Conservation (phyloP, 345 rosid genomes). For the Boechera stricta region DNA sequence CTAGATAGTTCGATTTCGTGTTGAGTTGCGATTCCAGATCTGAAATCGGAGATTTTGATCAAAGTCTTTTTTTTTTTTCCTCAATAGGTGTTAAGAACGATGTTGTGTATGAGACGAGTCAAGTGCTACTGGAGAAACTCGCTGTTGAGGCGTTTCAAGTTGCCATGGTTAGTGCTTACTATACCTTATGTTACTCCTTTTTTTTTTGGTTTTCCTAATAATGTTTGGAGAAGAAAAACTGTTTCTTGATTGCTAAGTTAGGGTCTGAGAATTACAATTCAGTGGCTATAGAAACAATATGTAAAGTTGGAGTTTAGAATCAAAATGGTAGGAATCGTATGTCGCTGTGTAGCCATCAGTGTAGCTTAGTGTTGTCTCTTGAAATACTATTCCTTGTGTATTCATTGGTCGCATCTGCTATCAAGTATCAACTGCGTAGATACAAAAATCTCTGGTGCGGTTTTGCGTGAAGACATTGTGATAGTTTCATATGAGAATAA, state of each 20-base stretch:
- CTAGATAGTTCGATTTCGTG: not conserved
- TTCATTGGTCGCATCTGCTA: not conserved
- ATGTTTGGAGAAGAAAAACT: not conserved
- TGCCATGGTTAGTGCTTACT: constrained; percentile 62
- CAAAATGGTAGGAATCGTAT: not conserved
- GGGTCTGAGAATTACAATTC: constrained; percentile 3
- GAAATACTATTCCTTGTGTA: not conserved
- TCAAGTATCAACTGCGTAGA: not conserved
- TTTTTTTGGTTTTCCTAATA: not conserved
- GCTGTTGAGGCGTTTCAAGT: constrained; percentile 79
- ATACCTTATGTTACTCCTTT: not conserved
- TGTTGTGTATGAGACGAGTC: constrained; percentile 64
- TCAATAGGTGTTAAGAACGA: constrained; percentile 53
- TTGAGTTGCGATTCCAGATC: constrained; percentile 16
- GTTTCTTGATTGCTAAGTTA: constrained; percentile 35
- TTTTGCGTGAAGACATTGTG: not conserved
- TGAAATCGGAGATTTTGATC: not conserved
- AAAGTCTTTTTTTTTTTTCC: not conserved
- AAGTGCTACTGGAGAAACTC: constrained; percentile 75
- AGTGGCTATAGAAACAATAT: not conserved
- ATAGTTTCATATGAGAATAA: not conserved
- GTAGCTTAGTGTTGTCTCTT: not conserved
- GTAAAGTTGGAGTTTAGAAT: not conserved
- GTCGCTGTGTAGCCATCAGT: not conserved
- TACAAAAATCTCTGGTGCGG: not conserved